Base-by-base conservation (phyloP, 257 asterid genomes). In the Rauvolfia tetraphylla region DNA sequence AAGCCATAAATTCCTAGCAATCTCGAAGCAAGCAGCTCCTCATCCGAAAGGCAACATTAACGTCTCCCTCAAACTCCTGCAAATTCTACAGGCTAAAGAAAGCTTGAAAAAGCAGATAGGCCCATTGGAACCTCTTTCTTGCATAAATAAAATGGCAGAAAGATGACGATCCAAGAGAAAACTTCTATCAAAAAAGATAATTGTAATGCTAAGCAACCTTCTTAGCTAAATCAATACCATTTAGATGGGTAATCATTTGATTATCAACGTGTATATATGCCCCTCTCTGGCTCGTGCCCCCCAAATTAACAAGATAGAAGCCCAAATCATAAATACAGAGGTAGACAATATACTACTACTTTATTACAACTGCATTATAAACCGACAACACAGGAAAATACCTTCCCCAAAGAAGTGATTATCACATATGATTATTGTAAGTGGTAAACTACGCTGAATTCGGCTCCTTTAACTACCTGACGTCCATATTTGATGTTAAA, bases 1-100 rank as follows among this genome's bases (percentile, higher is more conserved):
- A 77, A 73, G 74, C 83, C 73, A 73, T 83, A 76, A 75, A 81
- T 80, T 31, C 51, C 41, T n/a, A 17, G 67, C 29, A 18, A n/a
- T 48, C 53, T 54, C 71, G 6, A 17, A 12, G 34, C 42, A 61
- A 11, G 29, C 36, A 77, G 49, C 62, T 63, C 13, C 46, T 20
- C 7, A 14, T 12, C 17, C 6, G 2, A 51, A 72, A 25, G 8
- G 17, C 0, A 54, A 34, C 33, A 54, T 12, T 29, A 23, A 70
- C 7, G 18, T 18, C 33, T 1, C 39, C 67, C 59, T 20, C 15
- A 63, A 72, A 63, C 69, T 72, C 53, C 49, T 63, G 76, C 33
- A 6, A 44, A 63, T 14, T 63, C 44, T 18, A n/a, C 63, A n/a
- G 63, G 63, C 63, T 59, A 59, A 41, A 17, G 12, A 9, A 20